These are phyloP conservation scores for Lactarius quietus DNA, from an alignment of 768 basidiomycete species.

Conservation along the genomic window DNA sequence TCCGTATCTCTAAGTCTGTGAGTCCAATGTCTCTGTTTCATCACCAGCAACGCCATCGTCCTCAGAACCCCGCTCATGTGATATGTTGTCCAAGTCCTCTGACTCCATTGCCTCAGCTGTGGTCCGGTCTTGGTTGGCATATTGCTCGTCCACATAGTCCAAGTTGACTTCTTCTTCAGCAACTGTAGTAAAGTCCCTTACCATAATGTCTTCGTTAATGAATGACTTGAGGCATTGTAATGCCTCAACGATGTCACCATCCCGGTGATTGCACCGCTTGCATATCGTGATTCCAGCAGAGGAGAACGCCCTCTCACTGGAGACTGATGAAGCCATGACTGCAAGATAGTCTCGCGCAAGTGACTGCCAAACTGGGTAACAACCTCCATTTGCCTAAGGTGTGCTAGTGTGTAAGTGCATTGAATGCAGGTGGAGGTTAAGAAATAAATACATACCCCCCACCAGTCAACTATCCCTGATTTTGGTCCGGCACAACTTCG, in stretches of 20 bases:
- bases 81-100: too few species aligned
- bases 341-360: not conserved
- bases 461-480: not conserved
- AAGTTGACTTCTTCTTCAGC: not conserved
- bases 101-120: too few species aligned
- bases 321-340: not conserved
- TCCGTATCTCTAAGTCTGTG: too few species aligned
- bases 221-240: not conserved
- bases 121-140: not conserved
- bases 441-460: not conserved
- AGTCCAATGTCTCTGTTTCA: too few species aligned
- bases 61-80: too few species aligned
- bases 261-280: not conserved
- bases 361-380: not conserved
- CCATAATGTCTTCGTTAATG: not conserved
- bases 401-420: too few species aligned
- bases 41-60: too few species aligned
- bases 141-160: not conserved
- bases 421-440: too few species aligned
- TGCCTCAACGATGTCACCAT: not conserved
- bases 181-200: not conserved
- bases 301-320: not conserved
- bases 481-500: not conserved
- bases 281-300: not conserved
- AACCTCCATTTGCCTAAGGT: not conserved